Percentiles rank a stretch among this genome's conserved stretches.
Conservation (phyloP, 306 rosid genomes). For the Cicer judaicum region DNA sequence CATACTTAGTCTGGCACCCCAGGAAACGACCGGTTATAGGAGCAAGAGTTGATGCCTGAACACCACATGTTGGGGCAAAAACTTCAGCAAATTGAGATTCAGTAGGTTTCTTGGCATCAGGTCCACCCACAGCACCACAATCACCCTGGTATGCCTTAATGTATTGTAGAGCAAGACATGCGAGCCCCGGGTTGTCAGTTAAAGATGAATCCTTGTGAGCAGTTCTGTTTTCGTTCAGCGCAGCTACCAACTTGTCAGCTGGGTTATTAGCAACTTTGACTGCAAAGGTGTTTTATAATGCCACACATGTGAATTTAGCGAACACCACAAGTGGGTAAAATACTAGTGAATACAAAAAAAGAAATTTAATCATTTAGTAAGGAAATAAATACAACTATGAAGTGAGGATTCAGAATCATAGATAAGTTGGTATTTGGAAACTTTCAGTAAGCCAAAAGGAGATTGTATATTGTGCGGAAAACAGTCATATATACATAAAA, state of each 20-base stretch:
- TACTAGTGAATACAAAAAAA: neutral
- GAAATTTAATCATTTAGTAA: neutral
- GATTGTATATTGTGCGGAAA: conserved; percentile 22
- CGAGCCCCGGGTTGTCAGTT: conserved; percentile 70
- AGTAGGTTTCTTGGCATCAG: conserved; percentile 82
- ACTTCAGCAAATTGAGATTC: conserved; percentile 72
- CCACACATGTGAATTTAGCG: conserved; percentile 23
- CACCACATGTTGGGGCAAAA: conserved; percentile 86
- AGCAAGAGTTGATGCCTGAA: conserved; percentile 62
- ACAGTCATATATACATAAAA: neutral
- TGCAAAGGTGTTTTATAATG: conserved; percentile 44
- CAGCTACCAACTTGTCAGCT: conserved; percentile 62
- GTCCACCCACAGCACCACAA: conserved; percentile 81
- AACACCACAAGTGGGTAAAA: conserved; percentile 1
- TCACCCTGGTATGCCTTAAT: conserved; percentile 80
- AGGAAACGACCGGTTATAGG: conserved; percentile 84
- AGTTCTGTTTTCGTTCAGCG: conserved; percentile 54
- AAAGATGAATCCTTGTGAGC: conserved; percentile 51
- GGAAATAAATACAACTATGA: conserved; percentile 3
- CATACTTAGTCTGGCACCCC: conserved; percentile 84
- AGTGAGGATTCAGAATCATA: conserved; percentile 21
- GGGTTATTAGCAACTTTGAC: conserved; percentile 54
- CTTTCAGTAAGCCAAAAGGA: conserved; percentile 22
- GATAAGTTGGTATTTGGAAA: conserved; percentile 14
- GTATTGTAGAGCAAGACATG: conserved; percentile 91